Evolutionary conservation across 2,329 filamentous ascomycete species (phyloP).

Genomic region (Sphaerulina populicola): DNA sequence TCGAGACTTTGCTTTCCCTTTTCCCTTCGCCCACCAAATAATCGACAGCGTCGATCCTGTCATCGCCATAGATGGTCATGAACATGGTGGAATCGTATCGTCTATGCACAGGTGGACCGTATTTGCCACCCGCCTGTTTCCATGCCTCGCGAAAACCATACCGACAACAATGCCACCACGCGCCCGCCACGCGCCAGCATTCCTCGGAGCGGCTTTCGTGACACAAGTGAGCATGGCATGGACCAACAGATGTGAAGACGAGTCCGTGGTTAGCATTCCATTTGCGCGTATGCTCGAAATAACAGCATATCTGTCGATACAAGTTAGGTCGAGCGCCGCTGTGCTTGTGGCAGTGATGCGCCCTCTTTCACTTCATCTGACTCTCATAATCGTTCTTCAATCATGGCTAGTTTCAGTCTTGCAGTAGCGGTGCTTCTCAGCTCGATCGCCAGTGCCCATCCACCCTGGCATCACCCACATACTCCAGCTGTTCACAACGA

Average conservation of each 20-base stretch:
- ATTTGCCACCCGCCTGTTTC: neutral
- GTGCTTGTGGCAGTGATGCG: neutral
- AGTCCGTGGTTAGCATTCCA: constrained; percentile 3
- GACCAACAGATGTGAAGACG: neutral
- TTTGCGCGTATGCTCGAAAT: neutral
- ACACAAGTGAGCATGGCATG: constrained; percentile 1
- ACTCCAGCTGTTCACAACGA: neutral
- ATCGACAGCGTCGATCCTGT: no score
- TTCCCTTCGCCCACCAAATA: no score
- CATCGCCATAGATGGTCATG: no score
- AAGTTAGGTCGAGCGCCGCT: neutral
- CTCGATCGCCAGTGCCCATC: neutral
- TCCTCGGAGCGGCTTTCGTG: constrained; percentile 4
- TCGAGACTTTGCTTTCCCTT: no score
- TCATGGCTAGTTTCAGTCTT: neutral
- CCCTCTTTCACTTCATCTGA: neutral
- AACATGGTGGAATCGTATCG: no score
- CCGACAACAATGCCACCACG: constrained; percentile 1
- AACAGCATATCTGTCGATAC: neutral
- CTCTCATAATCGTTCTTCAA: neutral
- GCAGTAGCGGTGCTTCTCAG: neutral
- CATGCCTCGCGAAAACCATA: neutral
- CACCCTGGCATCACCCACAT: constrained; percentile 1
- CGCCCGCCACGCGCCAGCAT: constrained; percentile 3
- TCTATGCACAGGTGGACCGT: neutral